A percentile compares a stretch with the other conserved stretches of the same genome.
phyloP scores from a whole-genome alignment of 805 yeast species.

The Komagataella pastoris region DNA sequence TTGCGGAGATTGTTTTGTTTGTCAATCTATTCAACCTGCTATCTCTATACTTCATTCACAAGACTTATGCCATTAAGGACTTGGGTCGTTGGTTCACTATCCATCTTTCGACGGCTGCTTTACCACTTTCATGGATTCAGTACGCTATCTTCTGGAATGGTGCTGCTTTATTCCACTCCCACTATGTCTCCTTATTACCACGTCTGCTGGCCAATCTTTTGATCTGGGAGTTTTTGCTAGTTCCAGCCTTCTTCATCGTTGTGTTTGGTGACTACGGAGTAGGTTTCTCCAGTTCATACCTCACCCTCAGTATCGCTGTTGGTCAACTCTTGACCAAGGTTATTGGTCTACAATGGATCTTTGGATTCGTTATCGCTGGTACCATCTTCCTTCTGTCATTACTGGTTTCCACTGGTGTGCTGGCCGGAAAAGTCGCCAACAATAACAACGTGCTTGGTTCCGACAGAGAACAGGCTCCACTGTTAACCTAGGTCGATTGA shows the following conservation, averaged over 20 bases:
- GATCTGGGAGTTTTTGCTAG: slow-evolving; percentile 65
- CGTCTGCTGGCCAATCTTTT: slow-evolving; percentile 60
- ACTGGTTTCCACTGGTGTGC: slow-evolving; percentile 28
- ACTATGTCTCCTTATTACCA: slow-evolving; percentile 36
- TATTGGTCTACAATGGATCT: slow-evolving; percentile 78
- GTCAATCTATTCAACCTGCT: slow-evolving; percentile 48
- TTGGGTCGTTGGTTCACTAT: slow-evolving; percentile 38
- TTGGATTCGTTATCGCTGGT: slow-evolving; percentile 57
- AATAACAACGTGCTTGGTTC: slow-evolving; percentile 1
- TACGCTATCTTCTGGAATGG: slow-evolving; percentile 79
- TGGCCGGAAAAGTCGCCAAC: slow-evolving; percentile 4
- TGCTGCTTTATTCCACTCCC: slow-evolving; percentile 57
- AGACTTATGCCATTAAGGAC: slow-evolving; percentile 43
- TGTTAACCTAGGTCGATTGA: slow-evolving; percentile 9
- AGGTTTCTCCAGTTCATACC: slow-evolving; percentile 43
- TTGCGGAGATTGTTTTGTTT: slow-evolving; percentile 44
- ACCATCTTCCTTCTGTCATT: slow-evolving; percentile 38
- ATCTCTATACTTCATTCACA: slow-evolving; percentile 40
- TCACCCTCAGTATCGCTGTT: slow-evolving; percentile 54
- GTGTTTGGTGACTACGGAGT: slow-evolving; percentile 60
- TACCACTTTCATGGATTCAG: slow-evolving; percentile 66
- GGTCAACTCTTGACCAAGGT: slow-evolving; percentile 57
- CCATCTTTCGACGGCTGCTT: slow-evolving; percentile 53
- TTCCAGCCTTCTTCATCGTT: slow-evolving; percentile 44
- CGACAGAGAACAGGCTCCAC: slow-evolving; percentile 18